Conservation (phyloP, 768 basidiomycete species). For the Naganishia randhawae region DNA sequence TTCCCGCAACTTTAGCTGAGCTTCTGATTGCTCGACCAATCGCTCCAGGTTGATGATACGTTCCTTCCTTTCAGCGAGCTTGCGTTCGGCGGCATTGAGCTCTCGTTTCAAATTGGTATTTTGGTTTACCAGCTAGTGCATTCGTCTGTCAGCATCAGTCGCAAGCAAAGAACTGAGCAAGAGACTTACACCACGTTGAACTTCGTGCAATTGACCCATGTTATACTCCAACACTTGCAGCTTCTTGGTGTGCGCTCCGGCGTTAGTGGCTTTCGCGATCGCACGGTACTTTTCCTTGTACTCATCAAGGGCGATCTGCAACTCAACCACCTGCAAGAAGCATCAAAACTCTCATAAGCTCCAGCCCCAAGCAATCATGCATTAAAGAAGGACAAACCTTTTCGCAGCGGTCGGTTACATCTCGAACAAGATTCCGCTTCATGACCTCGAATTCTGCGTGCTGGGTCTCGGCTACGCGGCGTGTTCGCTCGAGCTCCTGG, state of each 20-base stretch:
- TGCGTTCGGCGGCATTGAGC: constrained; percentile 91
- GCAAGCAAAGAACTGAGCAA: background rate
- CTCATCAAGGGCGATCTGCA: constrained; percentile 97
- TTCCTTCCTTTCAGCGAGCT: constrained; percentile 91
- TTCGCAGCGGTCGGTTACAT: constrained; percentile 98
- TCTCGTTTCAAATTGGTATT: constrained; percentile 97
- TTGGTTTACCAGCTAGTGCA: constrained; percentile 85
- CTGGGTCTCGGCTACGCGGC: constrained; percentile 96
- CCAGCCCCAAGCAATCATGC: background rate
- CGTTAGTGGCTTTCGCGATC: constrained; percentile 95
- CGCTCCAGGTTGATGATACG: constrained; percentile 95
- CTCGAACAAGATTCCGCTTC: constrained; percentile 97
- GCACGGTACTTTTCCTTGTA: constrained; percentile 99
- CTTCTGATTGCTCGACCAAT: constrained; percentile 87
- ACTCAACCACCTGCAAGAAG: constrained; percentile 82
- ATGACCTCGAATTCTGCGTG: constrained; percentile 97
- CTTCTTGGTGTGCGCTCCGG: constrained; percentile 98
- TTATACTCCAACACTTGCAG: constrained; percentile 98
- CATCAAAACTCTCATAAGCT: background rate
- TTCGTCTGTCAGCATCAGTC: constrained; percentile 27
- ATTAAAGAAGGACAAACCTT: constrained; percentile 64
- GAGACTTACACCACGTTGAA: constrained; percentile 81
- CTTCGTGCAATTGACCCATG: constrained; percentile 85
- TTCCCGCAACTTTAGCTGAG: constrained; percentile 83
- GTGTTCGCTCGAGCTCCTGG: constrained; percentile 90